Evolutionary conservation across 2,329 filamentous ascomycete genomes (phyloP), one percentile per base, ranked within the genome.

Genomic region (Cytospora paraplurivora): DNA sequence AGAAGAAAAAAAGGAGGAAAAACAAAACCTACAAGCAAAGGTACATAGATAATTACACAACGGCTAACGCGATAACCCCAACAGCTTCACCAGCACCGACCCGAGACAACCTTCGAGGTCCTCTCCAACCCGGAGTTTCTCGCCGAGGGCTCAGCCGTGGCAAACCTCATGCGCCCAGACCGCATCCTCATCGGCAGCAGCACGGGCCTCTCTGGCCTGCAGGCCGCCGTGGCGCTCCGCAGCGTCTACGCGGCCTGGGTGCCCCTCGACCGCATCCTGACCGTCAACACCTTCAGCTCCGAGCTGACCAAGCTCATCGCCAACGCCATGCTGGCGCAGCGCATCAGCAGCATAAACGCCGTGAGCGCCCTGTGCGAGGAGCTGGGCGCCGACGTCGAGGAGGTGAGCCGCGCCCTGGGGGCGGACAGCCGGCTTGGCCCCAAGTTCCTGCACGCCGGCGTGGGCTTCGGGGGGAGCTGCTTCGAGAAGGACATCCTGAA

Each of bases 121-220:
- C 77, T 88, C 1, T 87, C 84, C 10, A 88, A 88, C 70, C 86
- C 86, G 0, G 86, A 89, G 69, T 88, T 88, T 68, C 76, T 88
- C 7, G 82, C 86, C 10, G 85, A 87, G 69, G 86, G 86, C 17
- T 85, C 83, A 0, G 85, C 86, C 0, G 78, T 88, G 35, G 73
- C 77, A 6, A 82, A 89, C 69, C 76, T 88, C 4, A 77, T 85
- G 44, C 69, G 75, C 10, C 86, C 86, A 0, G 83, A 86, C 65
- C 80, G 86, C 8, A 80, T 88, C 17, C 74, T 88, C n/a, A 87
- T 88, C 67, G 86, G 86, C 11, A 85, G 81, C 1, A 72, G 79
- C 4, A 75, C 75, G 8, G 84, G 80, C 1, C 71, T 76, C 2
- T 68, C 76, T 1, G 85, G 84, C 3, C 73, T 74, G 4, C 73